phyloP scores from a whole-genome alignment of 495 filamentous ascomycete species.

The Lasiosphaeria miniovina region DNA sequence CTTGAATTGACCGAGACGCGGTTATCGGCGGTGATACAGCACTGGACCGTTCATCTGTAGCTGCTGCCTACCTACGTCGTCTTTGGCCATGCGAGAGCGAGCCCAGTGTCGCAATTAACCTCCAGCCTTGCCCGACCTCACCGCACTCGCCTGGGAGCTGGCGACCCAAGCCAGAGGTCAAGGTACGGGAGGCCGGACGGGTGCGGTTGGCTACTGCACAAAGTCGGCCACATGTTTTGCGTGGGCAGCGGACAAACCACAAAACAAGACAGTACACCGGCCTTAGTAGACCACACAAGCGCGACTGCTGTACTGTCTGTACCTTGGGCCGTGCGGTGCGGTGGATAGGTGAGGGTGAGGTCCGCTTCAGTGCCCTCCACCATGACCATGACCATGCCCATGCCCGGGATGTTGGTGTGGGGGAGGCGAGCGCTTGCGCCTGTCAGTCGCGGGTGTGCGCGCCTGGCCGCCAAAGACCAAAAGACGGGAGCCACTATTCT shows the following conservation, averaged over 20 bases:
- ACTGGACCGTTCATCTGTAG: too few relatives aligned
- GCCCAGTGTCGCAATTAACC: too few relatives aligned
- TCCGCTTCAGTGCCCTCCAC: neutral
- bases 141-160: neutral
- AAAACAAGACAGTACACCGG: neutral
- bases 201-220: conserved; percentile 16
- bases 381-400: neutral
- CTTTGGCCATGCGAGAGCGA: too few relatives aligned
- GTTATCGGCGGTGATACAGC: too few relatives aligned
- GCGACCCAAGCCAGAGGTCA: conserved; percentile 14
- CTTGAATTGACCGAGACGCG: too few relatives aligned
- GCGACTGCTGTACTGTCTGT: neutral
- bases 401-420: conserved; percentile 14
- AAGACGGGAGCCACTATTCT: too few relatives aligned
- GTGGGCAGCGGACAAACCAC: neutral
- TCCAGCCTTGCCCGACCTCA: neutral
- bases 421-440: conserved; percentile 27
- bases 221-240: neutral
- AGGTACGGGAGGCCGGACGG: conserved; percentile 14
- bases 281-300: neutral
- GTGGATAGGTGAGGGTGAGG: neutral
- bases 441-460: conserved; percentile 7
- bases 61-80: too few relatives aligned
- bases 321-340: neutral
- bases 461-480: conserved; percentile 1